Evolutionary conservation across 2,329 filamentous ascomycete species (phyloP), one percentile per base, ranked within the genome.

Genomic region (Cryoendolithus antarcticus): DNA sequence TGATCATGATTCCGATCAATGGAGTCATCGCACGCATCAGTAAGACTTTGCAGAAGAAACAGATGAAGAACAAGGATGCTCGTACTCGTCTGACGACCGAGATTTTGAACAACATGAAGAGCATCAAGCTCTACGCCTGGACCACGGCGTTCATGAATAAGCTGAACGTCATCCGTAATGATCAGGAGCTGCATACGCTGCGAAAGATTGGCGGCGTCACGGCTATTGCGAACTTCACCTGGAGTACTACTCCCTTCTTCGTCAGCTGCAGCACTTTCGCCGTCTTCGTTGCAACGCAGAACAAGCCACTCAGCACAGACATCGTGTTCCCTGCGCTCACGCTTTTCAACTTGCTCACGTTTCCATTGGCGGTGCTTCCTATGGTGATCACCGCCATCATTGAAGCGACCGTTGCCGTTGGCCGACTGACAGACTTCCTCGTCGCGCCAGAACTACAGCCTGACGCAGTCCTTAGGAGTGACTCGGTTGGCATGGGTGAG

Each of bases 41-140:
- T 83, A 95, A 94, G 66, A 86, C 74, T 32, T 66, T 98, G 52
- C 93, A 98, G 59, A 93, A 96, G 63, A 71, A 79, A 48, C 91
- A 98, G 66, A 98, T 98, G 91, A 93, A 93, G 69, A 96, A 96
- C 67, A 98, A 98, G 66, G 91, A 98, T 55, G 75, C 86, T 30
- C 77, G 91, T 56, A 94, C 88, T 34, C 77, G 89, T 36, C 66
- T 98, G 42, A 95, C 96, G 70, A 93, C 89, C 5, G 91, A 98
- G 62, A 98, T 98, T 49, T 70, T 98, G 56, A 95, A 93, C 70
- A 96, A 96, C 64, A 98, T 98, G 84, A 98, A 98, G 69, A 93
- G 86, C 58, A 71, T 98, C 68, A 98, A 98, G 66, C 75, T 98
- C 12, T 98, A 95, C 59, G 91, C 91, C 24, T 98, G 91, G 91